Base-by-base conservation (phyloP, 2,329 filamentous ascomycete genomes). In the Fusarium cicatricum region DNA sequence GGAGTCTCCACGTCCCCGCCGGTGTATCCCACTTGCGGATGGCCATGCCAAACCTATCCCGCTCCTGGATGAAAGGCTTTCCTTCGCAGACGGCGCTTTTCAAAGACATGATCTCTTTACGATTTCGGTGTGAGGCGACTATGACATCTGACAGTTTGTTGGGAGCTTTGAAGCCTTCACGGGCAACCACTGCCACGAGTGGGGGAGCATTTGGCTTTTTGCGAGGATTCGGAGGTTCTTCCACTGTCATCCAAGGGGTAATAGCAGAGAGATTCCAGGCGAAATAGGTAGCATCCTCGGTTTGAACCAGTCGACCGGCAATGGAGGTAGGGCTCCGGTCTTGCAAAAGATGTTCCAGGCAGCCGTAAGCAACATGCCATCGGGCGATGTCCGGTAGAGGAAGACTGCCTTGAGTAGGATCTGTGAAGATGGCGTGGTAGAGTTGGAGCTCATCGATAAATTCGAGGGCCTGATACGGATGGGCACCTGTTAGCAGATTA, bases 231-330 rank as follows among this genome's bases (percentile, higher is more conserved):
- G 75, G 69, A 70, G 80, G 66, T 60, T 76, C 71, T 59, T 76
- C 52, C 8, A 82, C 62, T 77, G 78, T 70, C 77, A 85, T 70
- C 87, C 91, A 97, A 0, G 93, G 93, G 12, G 85, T 82, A 19
- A 96, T 74, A 5, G 91, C 87, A 2, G 88, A 85, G 16, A 96
- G 80, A 15, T 90, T 78, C 92, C 93, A 97, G 7, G 89, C 84
- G 38, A 89, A 78, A 71, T 90, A 93, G n/a, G 75, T 71, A 15
- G 89, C 88, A 44, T 90, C 85, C 0, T 84, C 75, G 46, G 86
- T 84, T 12, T 80, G 81, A 10, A 92, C 74, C 2, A 96, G 80
- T 2, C 80, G 68, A 23, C 78, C 66, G 52, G 82, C 79, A 61
- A 84, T 76, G 14, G 82, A 81, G 1, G 78, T 78, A 1, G 78